phyloP scores from a whole-genome alignment of 768 basidiomycete species.

The Amyloporia xantha region DNA sequence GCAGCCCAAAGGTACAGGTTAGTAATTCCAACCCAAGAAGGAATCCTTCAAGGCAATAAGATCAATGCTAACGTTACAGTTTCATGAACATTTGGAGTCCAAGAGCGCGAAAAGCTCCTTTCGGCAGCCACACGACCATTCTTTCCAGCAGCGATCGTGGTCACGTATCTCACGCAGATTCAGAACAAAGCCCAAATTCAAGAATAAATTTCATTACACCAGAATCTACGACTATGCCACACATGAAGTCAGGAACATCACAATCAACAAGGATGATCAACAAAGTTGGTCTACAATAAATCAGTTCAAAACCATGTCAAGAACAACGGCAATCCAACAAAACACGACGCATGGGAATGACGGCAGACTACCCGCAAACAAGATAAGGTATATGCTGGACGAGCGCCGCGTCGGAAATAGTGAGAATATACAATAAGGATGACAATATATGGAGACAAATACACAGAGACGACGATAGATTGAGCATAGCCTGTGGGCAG shows the following conservation, averaged over 20 bases:
- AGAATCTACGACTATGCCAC: not conserved
- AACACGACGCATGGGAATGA: too few relatives aligned
- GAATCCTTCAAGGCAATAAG: too few relatives aligned
- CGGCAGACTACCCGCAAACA: not conserved
- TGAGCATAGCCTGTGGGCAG: not conserved
- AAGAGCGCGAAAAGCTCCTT: too few relatives aligned
- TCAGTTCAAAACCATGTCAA: not conserved
- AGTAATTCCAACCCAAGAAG: too few relatives aligned
- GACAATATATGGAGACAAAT: constrained; percentile 8
- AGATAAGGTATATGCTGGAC: not conserved
- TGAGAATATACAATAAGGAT: constrained; percentile 4
- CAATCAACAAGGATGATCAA: not conserved
- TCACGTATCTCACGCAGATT: too few relatives aligned
- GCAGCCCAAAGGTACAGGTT: too few relatives aligned
- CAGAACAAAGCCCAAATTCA: too few relatives aligned
- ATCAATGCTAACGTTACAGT: too few relatives aligned
- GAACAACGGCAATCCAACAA: too few relatives aligned
- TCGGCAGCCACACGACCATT: too few relatives aligned
- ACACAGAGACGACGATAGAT: constrained; percentile 6
- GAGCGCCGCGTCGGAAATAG: constrained; percentile 2
- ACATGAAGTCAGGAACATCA: not conserved
- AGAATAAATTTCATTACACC: not conserved
- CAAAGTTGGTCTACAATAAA: not conserved
- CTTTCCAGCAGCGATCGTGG: too few relatives aligned
- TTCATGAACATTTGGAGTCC: too few relatives aligned